Evolutionary conservation across 2,329 filamentous ascomycete genomes (phyloP), one percentile per base, ranked within the genome.

Genomic region (Basipetospora chlamydospora): DNA sequence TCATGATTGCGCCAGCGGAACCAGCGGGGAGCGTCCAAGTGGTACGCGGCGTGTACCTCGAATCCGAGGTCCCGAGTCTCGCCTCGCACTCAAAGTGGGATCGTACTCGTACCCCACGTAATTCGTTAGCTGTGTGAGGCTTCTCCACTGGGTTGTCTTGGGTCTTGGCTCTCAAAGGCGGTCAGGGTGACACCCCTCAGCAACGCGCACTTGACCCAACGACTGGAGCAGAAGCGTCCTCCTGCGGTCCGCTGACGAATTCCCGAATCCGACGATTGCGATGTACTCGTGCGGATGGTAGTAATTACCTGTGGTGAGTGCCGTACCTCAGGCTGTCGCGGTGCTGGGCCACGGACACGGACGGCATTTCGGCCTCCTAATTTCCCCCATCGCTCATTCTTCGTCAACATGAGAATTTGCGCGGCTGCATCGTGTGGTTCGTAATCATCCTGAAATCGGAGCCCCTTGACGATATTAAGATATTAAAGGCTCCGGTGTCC

Each of bases 1-100:
- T 34, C 32, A 34, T n/a, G 32, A 26, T 17, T 16, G 22, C 10
- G 2, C 13, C 6, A 7, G 22, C 32, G 32, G 22, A 34, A 34
- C 32, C 22, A 18, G 25, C 22, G 32, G 32, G 12, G 17, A 18
- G 15, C 17, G 20, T 25, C 32, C 32, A 5, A 34, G 23, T 34
- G 32, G 32, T 34, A 34, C 32, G 25, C 22, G n/a, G 32, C n/a
- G 17, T 18, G 25, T 34, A 34, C 32, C 32, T 34, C n/a, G n/a
- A n/a, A n/a, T n/a, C n/a, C n/a, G n/a, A n/a, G n/a, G n/a, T n/a
- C n/a, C n/a, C n/a, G n/a, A n/a, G n/a, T 33, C n/a, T 13, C 23
- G 30, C 30, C 18, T 13, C n/a, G n/a, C 26, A 29, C 26, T 15
- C 23, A 12, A 26, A 26, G 8, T 26, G 23, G 23, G 23, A 26